Conservation (phyloP, 805 yeast genomes). For the Teunomyces pallodes region DNA sequence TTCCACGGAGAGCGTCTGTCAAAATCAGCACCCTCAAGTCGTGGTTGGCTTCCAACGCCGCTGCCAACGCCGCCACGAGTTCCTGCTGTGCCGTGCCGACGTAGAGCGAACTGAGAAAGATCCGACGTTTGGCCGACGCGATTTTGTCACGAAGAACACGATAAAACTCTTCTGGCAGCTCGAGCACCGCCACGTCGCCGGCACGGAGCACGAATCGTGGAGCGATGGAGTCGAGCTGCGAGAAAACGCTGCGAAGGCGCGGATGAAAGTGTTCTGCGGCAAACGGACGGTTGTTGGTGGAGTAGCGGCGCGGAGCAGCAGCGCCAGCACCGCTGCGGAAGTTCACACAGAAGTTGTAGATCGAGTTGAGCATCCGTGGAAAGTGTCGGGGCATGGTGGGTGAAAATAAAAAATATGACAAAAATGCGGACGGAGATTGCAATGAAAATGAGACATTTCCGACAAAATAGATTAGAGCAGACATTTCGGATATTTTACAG, state of each 20-base stretch:
- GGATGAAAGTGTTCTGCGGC: slow-evolving; percentile 39
- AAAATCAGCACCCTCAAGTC: slow-evolving; percentile 67
- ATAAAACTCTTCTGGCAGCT: slow-evolving; percentile 74
- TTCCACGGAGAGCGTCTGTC: slow-evolving; percentile 87
- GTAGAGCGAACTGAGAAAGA: slow-evolving; percentile 83
- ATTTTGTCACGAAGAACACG: slow-evolving; percentile 56
- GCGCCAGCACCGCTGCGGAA: slow-evolving; percentile 7
- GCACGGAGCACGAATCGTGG: slow-evolving; percentile 63
- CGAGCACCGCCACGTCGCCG: slow-evolving; percentile 59
- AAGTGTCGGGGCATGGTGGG: slow-evolving; percentile 1
- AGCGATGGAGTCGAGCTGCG: slow-evolving; percentile 59
- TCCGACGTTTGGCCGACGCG: slow-evolving; percentile 58
- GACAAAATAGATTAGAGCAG: not conserved
- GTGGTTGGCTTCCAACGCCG: slow-evolving; percentile 59
- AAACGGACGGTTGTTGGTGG: slow-evolving; percentile 29
- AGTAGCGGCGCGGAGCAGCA: slow-evolving; percentile 9
- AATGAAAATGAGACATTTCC: not conserved
- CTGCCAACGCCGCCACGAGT: slow-evolving; percentile 57
- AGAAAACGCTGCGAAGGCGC: slow-evolving; percentile 39
- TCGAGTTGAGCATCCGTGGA: slow-evolving; percentile 23
- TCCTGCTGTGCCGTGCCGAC: slow-evolving; percentile 83
- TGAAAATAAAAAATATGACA: not conserved
- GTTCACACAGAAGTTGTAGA: slow-evolving; percentile 20
- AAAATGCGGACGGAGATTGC: not conserved
- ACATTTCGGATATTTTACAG: not conserved